phyloP scores from a whole-genome alignment of 768 basidiomycete genomes.

The Suillus alpinus region DNA sequence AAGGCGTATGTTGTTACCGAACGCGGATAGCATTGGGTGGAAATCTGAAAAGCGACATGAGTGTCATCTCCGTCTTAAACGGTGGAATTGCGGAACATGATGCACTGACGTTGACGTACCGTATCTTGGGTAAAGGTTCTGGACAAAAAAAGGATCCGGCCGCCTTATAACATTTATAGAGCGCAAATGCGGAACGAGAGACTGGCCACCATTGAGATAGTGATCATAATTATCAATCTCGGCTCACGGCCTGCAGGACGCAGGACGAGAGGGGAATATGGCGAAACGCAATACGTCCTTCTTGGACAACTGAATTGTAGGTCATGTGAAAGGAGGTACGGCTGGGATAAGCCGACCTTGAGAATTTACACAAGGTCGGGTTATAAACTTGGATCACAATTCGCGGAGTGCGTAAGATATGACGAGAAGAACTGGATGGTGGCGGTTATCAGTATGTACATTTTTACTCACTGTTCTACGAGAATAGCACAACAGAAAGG shows the following conservation, averaged over 20 bases:
- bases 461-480: not conserved
- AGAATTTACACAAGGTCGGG: slow-evolving; percentile 1
- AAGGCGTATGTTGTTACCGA: slow-evolving; percentile 2
- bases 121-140: not conserved
- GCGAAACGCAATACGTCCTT: not conserved
- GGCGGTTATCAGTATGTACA: not conserved
- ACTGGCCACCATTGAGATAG: not conserved
- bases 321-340: not conserved
- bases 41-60: not conserved
- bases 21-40: not conserved
- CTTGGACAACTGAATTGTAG: not conserved
- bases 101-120: not conserved
- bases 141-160: not conserved
- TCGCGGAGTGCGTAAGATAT: slow-evolving; percentile 4
- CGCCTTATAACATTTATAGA: not conserved
- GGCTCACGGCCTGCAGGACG: not conserved
- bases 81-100: slow-evolving; percentile 1
- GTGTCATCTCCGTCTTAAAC: slow-evolving; percentile 3
- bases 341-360: not conserved
- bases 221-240: not conserved
- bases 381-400: not conserved
- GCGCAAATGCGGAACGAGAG: not conserved
- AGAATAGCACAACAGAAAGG: not conserved
- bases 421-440: not conserved
- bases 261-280: not conserved